phyloP scores from a whole-genome alignment of 176 grass and related monocot species.

The Bromus sterilis region DNA sequence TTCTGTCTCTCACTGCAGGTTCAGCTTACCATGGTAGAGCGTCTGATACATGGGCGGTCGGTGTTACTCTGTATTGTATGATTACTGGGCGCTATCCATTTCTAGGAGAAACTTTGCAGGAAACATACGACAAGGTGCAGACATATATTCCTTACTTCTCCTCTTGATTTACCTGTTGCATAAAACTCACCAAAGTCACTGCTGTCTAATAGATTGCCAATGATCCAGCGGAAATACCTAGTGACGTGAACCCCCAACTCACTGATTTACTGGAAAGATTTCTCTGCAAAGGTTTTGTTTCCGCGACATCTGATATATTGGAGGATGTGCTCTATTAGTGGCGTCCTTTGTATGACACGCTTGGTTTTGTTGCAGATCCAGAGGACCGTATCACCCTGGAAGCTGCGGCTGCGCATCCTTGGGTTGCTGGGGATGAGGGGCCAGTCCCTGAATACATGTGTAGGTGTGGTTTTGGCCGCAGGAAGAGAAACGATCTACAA shows the following conservation, averaged over 20 bases:
- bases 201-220: conserved; percentile 48
- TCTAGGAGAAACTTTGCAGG: conserved; percentile 68
- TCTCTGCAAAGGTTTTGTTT: conserved; percentile 75
- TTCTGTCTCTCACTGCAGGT: conserved; percentile 25
- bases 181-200: conserved; percentile 2
- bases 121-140: conserved; percentile 80
- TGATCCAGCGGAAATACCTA: conserved; percentile 46
- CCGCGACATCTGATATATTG: background rate
- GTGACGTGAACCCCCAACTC: conserved; percentile 48
- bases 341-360: background rate
- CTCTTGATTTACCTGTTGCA: background rate
- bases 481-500: background rate
- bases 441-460: conserved; percentile 65
- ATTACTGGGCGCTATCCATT: conserved; percentile 64
- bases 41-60: conserved; percentile 78
- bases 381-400: conserved; percentile 54
- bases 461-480: conserved; percentile 48
- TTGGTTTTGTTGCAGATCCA: conserved; percentile 42
- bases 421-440: conserved; percentile 55
- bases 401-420: conserved; percentile 67
- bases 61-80: conserved; percentile 79
- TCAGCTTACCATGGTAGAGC: conserved; percentile 64
- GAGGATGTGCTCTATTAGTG: background rate
- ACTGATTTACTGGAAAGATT: conserved; percentile 64
- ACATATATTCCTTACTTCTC: background rate